phyloP scores from a whole-genome alignment of 179 eudicot species.

The Amaranthus tricolor region DNA sequence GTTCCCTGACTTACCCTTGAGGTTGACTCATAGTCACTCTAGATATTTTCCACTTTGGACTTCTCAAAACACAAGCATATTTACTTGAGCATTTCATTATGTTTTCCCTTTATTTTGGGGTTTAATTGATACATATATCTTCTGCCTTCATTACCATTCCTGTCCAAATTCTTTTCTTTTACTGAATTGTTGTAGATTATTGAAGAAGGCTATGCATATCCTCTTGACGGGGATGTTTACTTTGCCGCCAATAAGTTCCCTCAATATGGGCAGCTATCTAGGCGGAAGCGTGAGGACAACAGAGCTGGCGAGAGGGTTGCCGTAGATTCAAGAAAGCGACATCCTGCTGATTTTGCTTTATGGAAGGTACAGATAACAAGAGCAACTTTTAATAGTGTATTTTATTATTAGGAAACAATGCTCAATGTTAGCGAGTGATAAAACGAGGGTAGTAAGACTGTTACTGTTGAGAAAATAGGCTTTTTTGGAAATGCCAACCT shows the following conservation, averaged over 20 bases:
- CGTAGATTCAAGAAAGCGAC: slow-evolving; percentile 72
- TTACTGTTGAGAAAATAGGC: too few relatives aligned
- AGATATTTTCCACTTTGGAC: neutral
- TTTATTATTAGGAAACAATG: neutral
- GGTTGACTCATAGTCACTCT: neutral
- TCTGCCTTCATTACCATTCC: neutral
- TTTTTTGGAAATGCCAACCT: too few relatives aligned
- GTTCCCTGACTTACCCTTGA: neutral
- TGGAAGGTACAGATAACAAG: slow-evolving; percentile 70
- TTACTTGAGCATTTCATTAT: neutral
- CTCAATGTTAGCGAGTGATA: too few relatives aligned
- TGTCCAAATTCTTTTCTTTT: neutral
- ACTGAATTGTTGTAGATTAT: slow-evolving; percentile 52
- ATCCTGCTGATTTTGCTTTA: slow-evolving; percentile 97
- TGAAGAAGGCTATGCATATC: slow-evolving; percentile 67
- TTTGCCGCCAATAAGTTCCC: slow-evolving; percentile 77
- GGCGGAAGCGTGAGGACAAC: slow-evolving; percentile 80
- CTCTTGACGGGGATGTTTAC: slow-evolving; percentile 90
- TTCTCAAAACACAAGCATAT: too few relatives aligned
- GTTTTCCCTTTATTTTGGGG: neutral
- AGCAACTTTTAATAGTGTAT: neutral
- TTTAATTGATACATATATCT: neutral
- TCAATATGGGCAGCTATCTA: slow-evolving; percentile 75
- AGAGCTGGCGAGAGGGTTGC: slow-evolving; percentile 95
- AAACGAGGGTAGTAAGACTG: too few relatives aligned